Base-by-base conservation (phyloP, 208 protist species). In the Lotmaria passim region DNA sequence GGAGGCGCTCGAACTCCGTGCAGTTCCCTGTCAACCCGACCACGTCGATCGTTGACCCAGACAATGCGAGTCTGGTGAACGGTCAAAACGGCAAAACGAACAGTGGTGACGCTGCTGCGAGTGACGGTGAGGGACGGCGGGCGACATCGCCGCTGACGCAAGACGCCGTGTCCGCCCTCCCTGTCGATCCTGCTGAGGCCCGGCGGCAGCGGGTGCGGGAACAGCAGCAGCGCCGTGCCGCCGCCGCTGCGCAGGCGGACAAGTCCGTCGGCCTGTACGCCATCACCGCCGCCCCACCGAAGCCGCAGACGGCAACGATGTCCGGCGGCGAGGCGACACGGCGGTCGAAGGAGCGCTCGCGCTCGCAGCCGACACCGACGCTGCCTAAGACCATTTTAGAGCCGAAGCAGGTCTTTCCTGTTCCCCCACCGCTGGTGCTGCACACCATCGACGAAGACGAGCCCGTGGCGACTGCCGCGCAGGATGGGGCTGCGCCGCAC, bases 391-490 rank as follows among this genome's bases (percentile, higher is more conserved):
- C 58, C 15, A 65, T 82, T 21, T n/a, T 85, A 38, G 69, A 81
- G 26, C 73, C 75, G 11, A 59, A 63, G 55, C 53, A 74, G 38
- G 52, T 74, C 15, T 84, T 89, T 72, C 60, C 78, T 3, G 56
- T 58, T 14, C 84, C 85, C 1, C 78, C 87, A 17, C 85, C 84
- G 57, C 72, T 93, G 41, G 63, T 68, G 39, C 74, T 93, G 59
- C 85, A 84, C 58, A 93, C 88, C 6, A 52, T 93, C 15, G 88
- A 93, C n/a, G 82, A 91, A 53, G 82, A 88, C 15, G 79, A 87
- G 34, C 47, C 64, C 3, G 67, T 33, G 23, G n/a, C 53, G 7
- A 48, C 51, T 5, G 38, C 31, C 39, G 48, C 50, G 24, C 7
- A 39, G 21, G 48, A 34, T 15, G 12, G 26, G 2, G 23, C 8